phyloP scores from a whole-genome alignment of 208 protist species.

The Leishmania braziliensis region DNA sequence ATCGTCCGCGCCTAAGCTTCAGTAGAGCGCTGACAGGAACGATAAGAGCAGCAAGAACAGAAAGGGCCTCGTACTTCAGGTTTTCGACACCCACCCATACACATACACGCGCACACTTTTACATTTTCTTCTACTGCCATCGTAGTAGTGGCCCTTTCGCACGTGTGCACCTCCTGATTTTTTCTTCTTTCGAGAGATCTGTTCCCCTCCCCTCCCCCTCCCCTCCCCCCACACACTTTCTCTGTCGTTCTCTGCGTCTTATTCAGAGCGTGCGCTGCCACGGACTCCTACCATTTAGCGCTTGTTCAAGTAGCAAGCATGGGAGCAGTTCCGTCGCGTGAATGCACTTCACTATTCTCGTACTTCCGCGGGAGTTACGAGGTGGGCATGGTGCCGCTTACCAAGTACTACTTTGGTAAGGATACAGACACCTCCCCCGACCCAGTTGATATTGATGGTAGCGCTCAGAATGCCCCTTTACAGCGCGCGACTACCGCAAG shows the following conservation, averaged over 20 bases:
- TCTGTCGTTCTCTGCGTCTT: not conserved
- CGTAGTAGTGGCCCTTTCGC: not conserved
- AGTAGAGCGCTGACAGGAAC: not conserved
- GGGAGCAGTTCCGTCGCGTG: constrained; percentile 69
- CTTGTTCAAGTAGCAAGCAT: constrained; percentile 29
- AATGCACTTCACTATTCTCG: constrained; percentile 75
- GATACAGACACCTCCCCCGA: constrained; percentile 13
- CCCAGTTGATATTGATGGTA: not conserved
- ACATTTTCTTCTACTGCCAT: not conserved
- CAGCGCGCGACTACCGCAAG: not conserved
- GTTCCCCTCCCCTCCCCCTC: not conserved
- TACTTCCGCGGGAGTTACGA: constrained; percentile 89
- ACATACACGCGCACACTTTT: not conserved
- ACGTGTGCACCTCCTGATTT: not conserved
- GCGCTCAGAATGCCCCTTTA: not conserved
- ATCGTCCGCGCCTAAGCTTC: not conserved
- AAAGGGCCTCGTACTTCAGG: not conserved
- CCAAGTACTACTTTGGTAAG: constrained; percentile 69
- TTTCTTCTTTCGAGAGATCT: not conserved
- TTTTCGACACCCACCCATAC: not conserved
- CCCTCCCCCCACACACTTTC: not conserved
- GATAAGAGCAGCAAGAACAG: not conserved
- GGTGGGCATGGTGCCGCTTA: constrained; percentile 82
- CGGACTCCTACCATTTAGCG: not conserved
- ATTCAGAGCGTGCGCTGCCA: not conserved